Percentiles rank a stretch among this genome's conserved stretches.
These are phyloP conservation scores for Escallonia herrerae DNA, from an alignment of 129 eudicot genomes.

Conservation along the genomic window DNA sequence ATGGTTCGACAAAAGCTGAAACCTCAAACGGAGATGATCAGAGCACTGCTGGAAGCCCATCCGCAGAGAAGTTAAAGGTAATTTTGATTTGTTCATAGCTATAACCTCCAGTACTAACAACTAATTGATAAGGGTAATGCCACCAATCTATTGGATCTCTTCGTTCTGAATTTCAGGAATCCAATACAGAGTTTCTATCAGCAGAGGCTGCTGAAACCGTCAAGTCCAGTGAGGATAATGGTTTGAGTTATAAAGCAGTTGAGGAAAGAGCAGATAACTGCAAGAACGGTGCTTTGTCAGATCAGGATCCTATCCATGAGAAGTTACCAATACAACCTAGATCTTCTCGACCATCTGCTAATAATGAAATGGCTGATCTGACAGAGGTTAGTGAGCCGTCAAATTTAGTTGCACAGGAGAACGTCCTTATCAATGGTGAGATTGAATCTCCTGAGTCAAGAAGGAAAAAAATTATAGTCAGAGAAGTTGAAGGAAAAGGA, in stretches of 20 bases:
- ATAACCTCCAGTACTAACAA: no score
- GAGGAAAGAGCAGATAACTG: slow-evolving; percentile 46
- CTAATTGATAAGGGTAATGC: no score
- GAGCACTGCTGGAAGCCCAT: slow-evolving; percentile 32
- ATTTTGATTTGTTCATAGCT: slow-evolving; percentile 2
- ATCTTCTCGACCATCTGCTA: slow-evolving; percentile 17
- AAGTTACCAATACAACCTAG: slow-evolving; percentile 29
- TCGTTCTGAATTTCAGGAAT: slow-evolving; percentile 36
- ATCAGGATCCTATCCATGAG: slow-evolving; percentile 66
- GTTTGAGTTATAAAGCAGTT: slow-evolving; percentile 19
- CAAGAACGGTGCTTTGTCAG: slow-evolving; percentile 43
- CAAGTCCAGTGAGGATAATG: slow-evolving; percentile 39
- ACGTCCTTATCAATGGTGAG: slow-evolving; percentile 39
- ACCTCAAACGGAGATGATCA: slow-evolving; percentile 43
- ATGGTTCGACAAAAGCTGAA: slow-evolving; percentile 40
- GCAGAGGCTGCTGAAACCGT: slow-evolving; percentile 39
- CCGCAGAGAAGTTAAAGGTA: slow-evolving; percentile 49
- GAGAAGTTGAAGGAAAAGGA: slow-evolving; percentile 44
- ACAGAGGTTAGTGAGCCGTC: slow-evolving; percentile 27
- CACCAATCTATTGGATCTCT: not conserved
- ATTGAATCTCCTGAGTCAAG: slow-evolving; percentile 37
- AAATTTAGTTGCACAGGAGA: slow-evolving; percentile 27
- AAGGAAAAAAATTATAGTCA: slow-evolving; percentile 21
- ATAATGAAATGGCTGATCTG: slow-evolving; percentile 22
- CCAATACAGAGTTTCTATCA: slow-evolving; percentile 31